Conservation (phyloP, 495 filamentous ascomycete species). For the Aspergillus heteromorphus region DNA sequence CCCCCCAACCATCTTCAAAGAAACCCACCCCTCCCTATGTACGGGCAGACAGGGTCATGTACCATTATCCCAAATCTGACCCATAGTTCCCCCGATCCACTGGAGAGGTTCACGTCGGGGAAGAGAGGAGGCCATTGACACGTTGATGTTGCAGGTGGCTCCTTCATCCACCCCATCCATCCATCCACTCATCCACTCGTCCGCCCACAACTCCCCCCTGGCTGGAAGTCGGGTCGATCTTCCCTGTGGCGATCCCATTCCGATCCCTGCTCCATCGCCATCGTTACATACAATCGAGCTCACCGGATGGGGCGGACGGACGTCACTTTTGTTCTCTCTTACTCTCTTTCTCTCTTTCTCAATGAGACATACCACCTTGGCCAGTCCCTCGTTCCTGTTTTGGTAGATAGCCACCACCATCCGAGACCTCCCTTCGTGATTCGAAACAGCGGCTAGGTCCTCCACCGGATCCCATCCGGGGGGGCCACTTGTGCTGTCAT, state of each 20-base stretch:
- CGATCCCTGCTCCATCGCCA: slow-evolving; percentile 12
- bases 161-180: slow-evolving; percentile 6
- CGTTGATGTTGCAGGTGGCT: slow-evolving; percentile 15
- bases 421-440: background rate
- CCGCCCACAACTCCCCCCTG: too few species aligned
- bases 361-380: slow-evolving; percentile 22
- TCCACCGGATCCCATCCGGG: background rate
- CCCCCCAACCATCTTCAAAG: background rate
- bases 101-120: background rate
- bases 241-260: slow-evolving; percentile 11
- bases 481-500: too few species aligned
- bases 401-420: background rate
- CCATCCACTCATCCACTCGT: background rate
- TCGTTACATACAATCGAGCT: background rate
- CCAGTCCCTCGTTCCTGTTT: slow-evolving; percentile 6
- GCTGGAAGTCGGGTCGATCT: background rate
- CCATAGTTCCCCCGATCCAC: slow-evolving; percentile 1
- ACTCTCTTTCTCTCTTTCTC: slow-evolving; percentile 1
- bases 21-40: background rate
- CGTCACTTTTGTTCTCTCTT: slow-evolving; percentile 6
- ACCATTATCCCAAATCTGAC: background rate
- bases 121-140: slow-evolving; percentile 10
- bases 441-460: background rate
- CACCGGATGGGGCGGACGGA: background rate
- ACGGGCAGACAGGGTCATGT: background rate